Evolutionary conservation across 305 asterid species (phyloP).

Genomic region (Fraxinus sp.): DNA sequence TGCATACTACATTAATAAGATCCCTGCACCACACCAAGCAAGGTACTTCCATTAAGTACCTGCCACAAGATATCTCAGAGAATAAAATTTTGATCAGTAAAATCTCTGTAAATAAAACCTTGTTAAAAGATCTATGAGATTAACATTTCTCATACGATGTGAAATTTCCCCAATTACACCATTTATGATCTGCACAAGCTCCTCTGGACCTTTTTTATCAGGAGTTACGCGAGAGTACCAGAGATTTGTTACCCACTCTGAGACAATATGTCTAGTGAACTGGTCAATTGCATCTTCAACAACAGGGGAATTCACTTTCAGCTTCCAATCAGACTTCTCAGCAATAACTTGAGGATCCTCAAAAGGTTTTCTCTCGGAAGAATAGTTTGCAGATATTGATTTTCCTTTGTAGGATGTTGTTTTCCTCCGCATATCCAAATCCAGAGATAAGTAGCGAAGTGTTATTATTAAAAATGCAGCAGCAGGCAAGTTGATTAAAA

Average conservation of each 20-base stretch:
- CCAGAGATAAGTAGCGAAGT: conserved; percentile 77
- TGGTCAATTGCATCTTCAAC: conserved; percentile 93
- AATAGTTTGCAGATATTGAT: conserved; percentile 41
- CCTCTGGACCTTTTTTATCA: conserved; percentile 90
- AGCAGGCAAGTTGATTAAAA: conserved; percentile 82
- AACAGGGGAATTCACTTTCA: conserved; percentile 80
- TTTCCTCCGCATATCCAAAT: conserved; percentile 76
- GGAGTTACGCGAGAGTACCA: conserved; percentile 96
- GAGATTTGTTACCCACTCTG: conserved; percentile 96
- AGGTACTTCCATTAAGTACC: conserved; percentile 27
- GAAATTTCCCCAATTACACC: conserved; percentile 83
- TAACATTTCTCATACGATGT: conserved; percentile 72
- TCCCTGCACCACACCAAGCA: conserved; percentile 62
- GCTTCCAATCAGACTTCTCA: conserved; percentile 77
- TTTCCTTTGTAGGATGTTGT: conserved; percentile 72
- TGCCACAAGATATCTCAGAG: conserved; percentile 12
- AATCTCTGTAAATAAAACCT: conserved; percentile 52
- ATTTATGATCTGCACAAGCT: conserved; percentile 82
- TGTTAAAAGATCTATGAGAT: conserved; percentile 83
- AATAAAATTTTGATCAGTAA: conserved; percentile 25
- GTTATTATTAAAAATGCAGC: conserved; percentile 63
- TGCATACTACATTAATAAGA: conserved; percentile 53
- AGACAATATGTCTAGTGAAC: conserved; percentile 81
- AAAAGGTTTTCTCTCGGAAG: conserved; percentile 36
- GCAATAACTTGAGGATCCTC: conserved; percentile 35